Evolutionary conservation across 208 protist genomes (phyloP).

Genomic region (Porcisia hertigi): DNA sequence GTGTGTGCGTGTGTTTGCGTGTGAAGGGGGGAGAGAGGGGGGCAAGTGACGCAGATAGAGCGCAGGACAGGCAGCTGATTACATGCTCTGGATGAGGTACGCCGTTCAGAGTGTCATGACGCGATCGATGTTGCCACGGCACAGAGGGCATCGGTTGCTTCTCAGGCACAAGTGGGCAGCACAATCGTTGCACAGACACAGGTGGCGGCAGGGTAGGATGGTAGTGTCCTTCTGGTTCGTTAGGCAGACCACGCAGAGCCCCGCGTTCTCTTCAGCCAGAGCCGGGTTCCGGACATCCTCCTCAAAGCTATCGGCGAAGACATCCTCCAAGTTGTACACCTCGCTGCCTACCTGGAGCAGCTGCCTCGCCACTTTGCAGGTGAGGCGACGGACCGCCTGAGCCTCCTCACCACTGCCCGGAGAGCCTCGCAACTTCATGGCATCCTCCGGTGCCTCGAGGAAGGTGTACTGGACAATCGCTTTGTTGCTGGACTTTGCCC

Average conservation of each 20-base stretch:
- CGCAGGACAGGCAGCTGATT: neutral
- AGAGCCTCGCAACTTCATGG: neutral
- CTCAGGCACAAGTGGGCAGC: conserved; percentile 68
- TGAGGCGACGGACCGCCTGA: neutral
- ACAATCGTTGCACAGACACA: conserved; percentile 92
- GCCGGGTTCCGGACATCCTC: conserved; percentile 19
- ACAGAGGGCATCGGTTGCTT: conserved; percentile 92
- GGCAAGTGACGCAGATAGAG: neutral
- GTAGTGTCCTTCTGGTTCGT: conserved; percentile 80
- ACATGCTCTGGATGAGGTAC: neutral
- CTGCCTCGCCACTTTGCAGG: conserved; percentile 57
- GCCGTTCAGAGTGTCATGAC: conserved; percentile 57
- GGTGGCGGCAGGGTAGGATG: conserved; percentile 92
- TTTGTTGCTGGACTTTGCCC: neutral
- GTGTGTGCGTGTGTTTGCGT: too few relatives aligned
- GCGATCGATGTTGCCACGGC: conserved; percentile 70
- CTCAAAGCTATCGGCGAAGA: conserved; percentile 65
- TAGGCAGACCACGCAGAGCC: conserved; percentile 90
- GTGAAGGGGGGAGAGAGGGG: neutral
- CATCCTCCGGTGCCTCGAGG: conserved; percentile 13
- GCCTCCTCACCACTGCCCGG: neutral
- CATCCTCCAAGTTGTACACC: conserved; percentile 81
- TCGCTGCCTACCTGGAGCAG: conserved; percentile 68
- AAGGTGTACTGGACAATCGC: conserved; percentile 41
- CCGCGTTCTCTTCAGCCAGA: conserved; percentile 33